Evolutionary conservation across 176 grass and related monocot genomes (phyloP).

Genomic region (Ensete ventricosum): DNA sequence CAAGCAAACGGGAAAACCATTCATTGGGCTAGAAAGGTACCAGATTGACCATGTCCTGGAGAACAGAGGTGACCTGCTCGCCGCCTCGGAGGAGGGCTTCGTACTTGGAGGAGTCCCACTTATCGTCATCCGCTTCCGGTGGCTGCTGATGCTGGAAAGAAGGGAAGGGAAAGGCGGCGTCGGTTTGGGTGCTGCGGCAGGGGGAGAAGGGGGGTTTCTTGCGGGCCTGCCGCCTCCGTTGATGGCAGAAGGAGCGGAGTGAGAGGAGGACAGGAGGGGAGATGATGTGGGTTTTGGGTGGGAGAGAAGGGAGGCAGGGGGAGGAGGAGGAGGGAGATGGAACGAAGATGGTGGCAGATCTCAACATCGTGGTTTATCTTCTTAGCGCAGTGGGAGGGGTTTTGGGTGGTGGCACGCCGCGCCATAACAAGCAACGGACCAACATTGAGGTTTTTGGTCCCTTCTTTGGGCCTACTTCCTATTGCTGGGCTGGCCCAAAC

Average conservation of each 20-base stretch:
- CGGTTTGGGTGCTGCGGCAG: conserved; percentile 35
- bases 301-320: conserved; percentile 2
- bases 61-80: conserved; percentile 85
- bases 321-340: background rate
- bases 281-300: conserved; percentile 8
- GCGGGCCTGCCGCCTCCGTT: background rate
- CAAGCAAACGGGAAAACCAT: background rate
- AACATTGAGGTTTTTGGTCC: no score
- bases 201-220: conserved; percentile 5
- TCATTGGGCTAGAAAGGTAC: conserved; percentile 16
- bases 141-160: conserved; percentile 28
- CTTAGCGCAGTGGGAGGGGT: background rate
- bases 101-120: conserved; percentile 45
- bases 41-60: conserved; percentile 88
- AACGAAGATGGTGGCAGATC: background rate
- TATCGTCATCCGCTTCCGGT: background rate
- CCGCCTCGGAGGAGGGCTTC: conserved; percentile 79
- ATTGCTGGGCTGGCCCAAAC: no score
- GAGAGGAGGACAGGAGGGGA: conserved; percentile 6
- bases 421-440: no score
- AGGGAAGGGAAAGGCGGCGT: conserved; percentile 35
- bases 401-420: no score
- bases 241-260: background rate
- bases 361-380: background rate
- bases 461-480: no score